Evolutionary conservation across 441 rosid genomes (phyloP), one percentile per base, ranked within the genome.

Genomic region (Adansonia grandidieri): DNA sequence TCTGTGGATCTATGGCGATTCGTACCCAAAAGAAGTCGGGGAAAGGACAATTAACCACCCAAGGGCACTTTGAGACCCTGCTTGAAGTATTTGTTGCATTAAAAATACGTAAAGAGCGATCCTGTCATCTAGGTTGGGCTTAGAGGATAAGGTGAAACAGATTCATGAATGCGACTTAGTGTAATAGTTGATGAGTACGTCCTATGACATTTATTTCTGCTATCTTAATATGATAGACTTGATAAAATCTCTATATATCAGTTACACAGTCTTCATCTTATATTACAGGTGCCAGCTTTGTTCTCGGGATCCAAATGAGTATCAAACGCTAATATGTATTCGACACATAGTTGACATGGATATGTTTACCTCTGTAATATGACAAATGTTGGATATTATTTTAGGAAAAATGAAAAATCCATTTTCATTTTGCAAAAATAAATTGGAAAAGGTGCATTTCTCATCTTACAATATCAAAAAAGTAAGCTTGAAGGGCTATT

Each of bases 1-100:
- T 94, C 96, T 0, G 99, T 96, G 53, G 98, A 96, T 86, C 98
- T 96, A 44, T 96, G 99, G 99, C 95, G 98, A 56, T 94, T 96
- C 82, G 96, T 82, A 37, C 99, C 99, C 17, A 84, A 71, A 82
- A 77, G 77, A 66, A 86, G 64, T 72, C 28, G 9, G 11, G 50
- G 63, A 17, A 54, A 72, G 9, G 64, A 32, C 62, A 32, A 8
- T 53, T 28, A 71, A 53, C 47, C 6, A 5, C 24, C 24, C 6
- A 51, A 53, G 61, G n/a, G 8, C 61, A 22, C 11, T 14, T 71
- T 0, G 8, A 51, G 44, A 17, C 5, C 53, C 9, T 66, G 68
- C 20, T 40, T 65, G 68, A 64, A 32, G 20, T 15, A 37, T n/a
- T 9, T n/a, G 8, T n/a, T 0, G 3, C 28, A 17, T 65, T 65